These are phyloP conservation scores for Saccharomyces kudriavzevii DNA, from an alignment of 805 yeast species.

Conservation along the genomic window DNA sequence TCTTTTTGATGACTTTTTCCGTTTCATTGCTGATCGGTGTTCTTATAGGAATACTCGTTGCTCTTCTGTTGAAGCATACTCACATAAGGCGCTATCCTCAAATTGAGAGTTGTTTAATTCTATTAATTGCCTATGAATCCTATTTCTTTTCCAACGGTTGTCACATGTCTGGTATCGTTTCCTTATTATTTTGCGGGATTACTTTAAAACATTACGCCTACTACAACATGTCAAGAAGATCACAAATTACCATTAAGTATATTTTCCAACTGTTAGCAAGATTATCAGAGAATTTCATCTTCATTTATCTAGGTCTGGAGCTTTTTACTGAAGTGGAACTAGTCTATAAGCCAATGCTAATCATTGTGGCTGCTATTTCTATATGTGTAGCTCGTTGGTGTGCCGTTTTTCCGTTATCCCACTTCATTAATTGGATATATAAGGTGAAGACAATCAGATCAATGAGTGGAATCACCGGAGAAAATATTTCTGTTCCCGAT, in stretches of 20 bases:
- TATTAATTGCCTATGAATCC: conserved; percentile 88
- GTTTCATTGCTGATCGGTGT: conserved; percentile 86
- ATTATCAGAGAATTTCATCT: conserved; percentile 91
- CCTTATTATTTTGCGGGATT: conserved; percentile 90
- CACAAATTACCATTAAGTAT: conserved; percentile 93
- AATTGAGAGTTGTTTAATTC: conserved; percentile 87
- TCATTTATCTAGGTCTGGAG: conserved; percentile 88
- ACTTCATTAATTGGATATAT: conserved; percentile 71
- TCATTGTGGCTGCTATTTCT: conserved; percentile 80
- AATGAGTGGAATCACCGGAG: conserved; percentile 23
- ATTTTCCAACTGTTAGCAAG: conserved; percentile 92
- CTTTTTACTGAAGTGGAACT: conserved; percentile 92
- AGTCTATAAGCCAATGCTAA: conserved; percentile 87
- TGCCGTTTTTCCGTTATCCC: conserved; percentile 90
- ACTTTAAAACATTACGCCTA: conserved; percentile 95
- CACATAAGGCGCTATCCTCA: conserved; percentile 93
- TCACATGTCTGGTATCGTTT: conserved; percentile 98
- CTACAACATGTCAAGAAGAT: conserved; percentile 93
- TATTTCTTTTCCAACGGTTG: conserved; percentile 98
- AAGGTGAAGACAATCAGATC: conserved; percentile 47
- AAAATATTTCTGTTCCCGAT: conserved; percentile 45
- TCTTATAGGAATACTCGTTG: conserved; percentile 78
- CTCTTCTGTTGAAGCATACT: conserved; percentile 82
- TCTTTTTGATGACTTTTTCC: conserved; percentile 88
- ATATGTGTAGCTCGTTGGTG: conserved; percentile 95